Conservation (phyloP, 202 grass and related monocot species). For the Panicum virgatum region DNA sequence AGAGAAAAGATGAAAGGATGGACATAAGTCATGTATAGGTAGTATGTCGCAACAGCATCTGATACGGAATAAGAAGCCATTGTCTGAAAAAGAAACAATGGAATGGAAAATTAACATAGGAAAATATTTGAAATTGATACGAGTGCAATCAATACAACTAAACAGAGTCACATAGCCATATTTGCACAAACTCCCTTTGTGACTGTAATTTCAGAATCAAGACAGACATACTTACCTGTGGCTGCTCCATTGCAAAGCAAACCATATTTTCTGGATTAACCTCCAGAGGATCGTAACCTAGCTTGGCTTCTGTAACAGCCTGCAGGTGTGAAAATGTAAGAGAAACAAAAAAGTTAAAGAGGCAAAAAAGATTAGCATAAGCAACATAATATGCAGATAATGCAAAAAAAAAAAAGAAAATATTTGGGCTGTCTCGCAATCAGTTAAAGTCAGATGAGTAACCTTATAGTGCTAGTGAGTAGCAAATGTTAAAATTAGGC, state of each 20-base stretch:
- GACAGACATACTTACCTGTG: conserved; percentile 58
- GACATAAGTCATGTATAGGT: conserved; percentile 98
- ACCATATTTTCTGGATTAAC: conserved; percentile 99
- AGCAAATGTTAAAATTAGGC: conserved; percentile 19
- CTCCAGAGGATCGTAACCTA: conserved; percentile 94
- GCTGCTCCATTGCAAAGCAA: conserved; percentile 84
- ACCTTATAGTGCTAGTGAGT: not conserved
- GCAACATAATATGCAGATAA: not conserved
- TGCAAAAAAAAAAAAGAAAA: not conserved
- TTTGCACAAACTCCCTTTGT: conserved; percentile 5
- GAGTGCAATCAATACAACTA: conserved; percentile 7
- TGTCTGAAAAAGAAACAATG: conserved; percentile 65
- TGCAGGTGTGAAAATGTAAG: conserved; percentile 53
- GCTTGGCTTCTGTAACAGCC: conserved; percentile 98
- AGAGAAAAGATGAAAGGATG: conserved; percentile 99
- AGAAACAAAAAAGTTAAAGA: conserved; percentile 20
- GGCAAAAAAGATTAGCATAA: conserved; percentile 16
- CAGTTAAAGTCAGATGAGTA: conserved; percentile 13
- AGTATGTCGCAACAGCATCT: conserved; percentile 98
- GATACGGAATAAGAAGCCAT: conserved; percentile 99
- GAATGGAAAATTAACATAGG: conserved; percentile 21
- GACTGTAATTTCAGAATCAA: not conserved
- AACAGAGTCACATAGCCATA: not conserved
- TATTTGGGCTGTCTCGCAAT: not conserved
- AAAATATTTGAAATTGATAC: conserved; percentile 25